Evolutionary conservation across 495 filamentous ascomycete species (phyloP).

Genomic region (Pseudoneurospora amorphoporcata): DNA sequence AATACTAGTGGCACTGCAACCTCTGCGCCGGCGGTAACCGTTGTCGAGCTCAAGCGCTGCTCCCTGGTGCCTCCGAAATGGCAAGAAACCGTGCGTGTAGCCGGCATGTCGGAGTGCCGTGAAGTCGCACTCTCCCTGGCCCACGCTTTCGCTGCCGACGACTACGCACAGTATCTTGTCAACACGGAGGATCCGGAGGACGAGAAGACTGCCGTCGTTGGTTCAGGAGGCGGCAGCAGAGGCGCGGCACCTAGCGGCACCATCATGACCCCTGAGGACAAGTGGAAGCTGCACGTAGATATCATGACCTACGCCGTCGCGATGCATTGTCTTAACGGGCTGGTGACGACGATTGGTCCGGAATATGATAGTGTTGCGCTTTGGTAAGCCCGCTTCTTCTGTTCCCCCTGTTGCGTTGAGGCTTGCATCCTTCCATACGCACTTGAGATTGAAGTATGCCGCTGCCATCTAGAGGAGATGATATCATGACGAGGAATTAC

Average conservation of each 20-base stretch:
- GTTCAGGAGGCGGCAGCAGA: background rate
- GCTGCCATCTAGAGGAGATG: background rate
- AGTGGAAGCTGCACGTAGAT: slow-evolving; percentile 63
- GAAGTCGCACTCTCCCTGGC: slow-evolving; percentile 58
- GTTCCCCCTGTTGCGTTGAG: background rate
- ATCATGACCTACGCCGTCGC: slow-evolving; percentile 65
- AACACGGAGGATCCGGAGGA: slow-evolving; percentile 53
- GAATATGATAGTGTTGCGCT: slow-evolving; percentile 67
- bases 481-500: background rate
- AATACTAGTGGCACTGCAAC: background rate
- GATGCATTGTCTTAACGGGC: slow-evolving; percentile 57
- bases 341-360: slow-evolving; percentile 60
- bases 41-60: slow-evolving; percentile 33
- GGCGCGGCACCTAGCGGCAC: background rate
- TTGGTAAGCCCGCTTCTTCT: slow-evolving; percentile 46
- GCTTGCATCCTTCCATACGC: background rate
- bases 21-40: slow-evolving; percentile 7
- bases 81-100: slow-evolving; percentile 44
- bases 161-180: slow-evolving; percentile 60
- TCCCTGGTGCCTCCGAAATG: slow-evolving; percentile 38
- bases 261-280: slow-evolving; percentile 35
- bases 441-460: background rate
- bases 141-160: slow-evolving; percentile 65
- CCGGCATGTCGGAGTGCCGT: slow-evolving; percentile 52
- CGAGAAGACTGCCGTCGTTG: slow-evolving; percentile 19